phyloP scores from a whole-genome alignment of 495 filamentous ascomycete species.

The Penicillium simplicissimum region DNA sequence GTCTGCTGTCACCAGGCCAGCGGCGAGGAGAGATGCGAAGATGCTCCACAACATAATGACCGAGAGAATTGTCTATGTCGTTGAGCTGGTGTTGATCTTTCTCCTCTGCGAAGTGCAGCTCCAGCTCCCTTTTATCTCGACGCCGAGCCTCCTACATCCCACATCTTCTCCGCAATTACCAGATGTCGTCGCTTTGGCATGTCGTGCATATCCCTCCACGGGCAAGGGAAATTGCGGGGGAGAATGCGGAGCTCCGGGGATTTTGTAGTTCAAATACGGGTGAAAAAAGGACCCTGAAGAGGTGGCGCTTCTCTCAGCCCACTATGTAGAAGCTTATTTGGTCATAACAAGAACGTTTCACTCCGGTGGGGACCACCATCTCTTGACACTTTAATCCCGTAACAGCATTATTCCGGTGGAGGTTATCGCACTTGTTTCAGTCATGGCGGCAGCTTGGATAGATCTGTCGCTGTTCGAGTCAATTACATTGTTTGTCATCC shows the following conservation, averaged over 20 bases:
- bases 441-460: background rate
- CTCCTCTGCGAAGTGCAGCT: background rate
- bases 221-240: background rate
- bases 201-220: background rate
- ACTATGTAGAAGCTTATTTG: background rate
- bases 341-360: background rate
- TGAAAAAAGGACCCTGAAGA: background rate
- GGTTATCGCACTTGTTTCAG: background rate
- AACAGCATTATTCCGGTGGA: constrained; percentile 18
- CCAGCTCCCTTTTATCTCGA: constrained; percentile 3
- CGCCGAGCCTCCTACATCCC: background rate
- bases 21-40: constrained; percentile 3
- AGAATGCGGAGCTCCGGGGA: constrained; percentile 12
- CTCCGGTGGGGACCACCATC: constrained; percentile 10
- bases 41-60: background rate
- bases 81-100: background rate
- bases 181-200: background rate
- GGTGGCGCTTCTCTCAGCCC: constrained; percentile 4
- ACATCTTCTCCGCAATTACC: constrained; percentile 1
- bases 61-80: background rate
- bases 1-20: constrained; percentile 9
- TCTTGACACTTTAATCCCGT: background rate
- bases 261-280: background rate
- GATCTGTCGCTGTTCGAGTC: too few relatives aligned
- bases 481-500: background rate